Evolutionary conservation across 1,139 yeast genomes (phyloP), one percentile per base, ranked within the genome.

Genomic region (Yamadazyma aaseri): DNA sequence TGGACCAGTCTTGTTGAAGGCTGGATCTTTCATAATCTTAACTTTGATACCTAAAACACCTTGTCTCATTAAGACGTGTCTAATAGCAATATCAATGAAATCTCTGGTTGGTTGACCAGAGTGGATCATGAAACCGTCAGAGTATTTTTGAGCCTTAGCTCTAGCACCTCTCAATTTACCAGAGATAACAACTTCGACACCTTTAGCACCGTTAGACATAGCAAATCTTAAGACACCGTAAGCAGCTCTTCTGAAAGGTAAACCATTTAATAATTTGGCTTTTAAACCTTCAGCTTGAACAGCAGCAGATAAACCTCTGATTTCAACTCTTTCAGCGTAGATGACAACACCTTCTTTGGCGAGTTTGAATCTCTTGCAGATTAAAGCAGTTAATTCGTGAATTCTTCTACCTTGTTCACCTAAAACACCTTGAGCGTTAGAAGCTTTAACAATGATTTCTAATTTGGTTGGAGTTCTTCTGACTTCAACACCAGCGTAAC

Each of bases 361-460:
- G 71, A 86, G 81, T 79, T 83, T 85, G 92, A 92, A 94, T 84
- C 98, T 90, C 86, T 92, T 94, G 80, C 87, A 95, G 66, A 92
- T 84, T 67, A 92, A 84, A 59, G 96, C 81, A 60, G 97, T 92
- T 71, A 92, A 85, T 80, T 92, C 98, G 72, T 92, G 95, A 80
- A 94, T 86, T 81, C 97, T 89, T 82, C 98, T 90, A 76, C 99
- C 99, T 72, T 90, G 90, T 80, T 90, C 97, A 79, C 99, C 99
- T 63, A 92, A 82, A 58, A 92, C 97, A 68, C 89, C 95, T 72
- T 89, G 95, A 65, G 97, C 90, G 87, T 90, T 92, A 65, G 97
- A 87, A 60, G 98, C 98, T 76, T 96, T 87, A 76, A 92, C 92
- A 71, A 92, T 87, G 56, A 92, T 87, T 76, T 92, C 98, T 65